phyloP scores from a whole-genome alignment of 345 rosid genomes.

The Lepidium aucheri region DNA sequence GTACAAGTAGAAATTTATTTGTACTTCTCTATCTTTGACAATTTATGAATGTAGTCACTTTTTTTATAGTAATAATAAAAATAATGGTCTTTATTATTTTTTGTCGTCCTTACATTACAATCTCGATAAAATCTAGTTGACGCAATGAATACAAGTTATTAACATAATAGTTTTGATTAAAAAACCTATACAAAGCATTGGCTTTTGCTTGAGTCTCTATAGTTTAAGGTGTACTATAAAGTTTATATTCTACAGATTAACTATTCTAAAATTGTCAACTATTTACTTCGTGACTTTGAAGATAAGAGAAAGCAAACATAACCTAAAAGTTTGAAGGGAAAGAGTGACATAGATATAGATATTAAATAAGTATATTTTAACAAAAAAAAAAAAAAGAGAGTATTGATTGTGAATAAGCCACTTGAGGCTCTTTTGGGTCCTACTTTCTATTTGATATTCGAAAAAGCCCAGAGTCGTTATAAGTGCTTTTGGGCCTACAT shows the following conservation, averaged over 20 bases:
- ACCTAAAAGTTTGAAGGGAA: too few species aligned
- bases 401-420: neutral
- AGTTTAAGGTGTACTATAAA: too few species aligned
- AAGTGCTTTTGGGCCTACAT: conserved; percentile 15
- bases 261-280: too few species aligned
- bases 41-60: neutral
- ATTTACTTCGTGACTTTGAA: too few species aligned
- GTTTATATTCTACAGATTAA: too few species aligned
- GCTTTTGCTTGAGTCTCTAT: too few species aligned
- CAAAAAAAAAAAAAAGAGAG: neutral
- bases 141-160: neutral
- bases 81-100: neutral
- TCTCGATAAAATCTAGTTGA: neutral
- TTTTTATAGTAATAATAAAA: neutral
- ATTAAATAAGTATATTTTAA: too few species aligned
- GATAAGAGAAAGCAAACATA: too few species aligned
- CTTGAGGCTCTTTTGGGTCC: neutral
- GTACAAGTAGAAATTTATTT: conserved; percentile 15
- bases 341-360: too few species aligned
- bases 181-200: too few species aligned
- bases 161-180: too few species aligned
- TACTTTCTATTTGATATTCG: neutral
- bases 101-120: neutral
- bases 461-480: conserved; percentile 3
- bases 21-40: conserved; percentile 1